Evolutionary conservation across 106 monocot species (phyloP), one percentile per base, ranked within the genome.

Genomic region (Allium sativum): DNA sequence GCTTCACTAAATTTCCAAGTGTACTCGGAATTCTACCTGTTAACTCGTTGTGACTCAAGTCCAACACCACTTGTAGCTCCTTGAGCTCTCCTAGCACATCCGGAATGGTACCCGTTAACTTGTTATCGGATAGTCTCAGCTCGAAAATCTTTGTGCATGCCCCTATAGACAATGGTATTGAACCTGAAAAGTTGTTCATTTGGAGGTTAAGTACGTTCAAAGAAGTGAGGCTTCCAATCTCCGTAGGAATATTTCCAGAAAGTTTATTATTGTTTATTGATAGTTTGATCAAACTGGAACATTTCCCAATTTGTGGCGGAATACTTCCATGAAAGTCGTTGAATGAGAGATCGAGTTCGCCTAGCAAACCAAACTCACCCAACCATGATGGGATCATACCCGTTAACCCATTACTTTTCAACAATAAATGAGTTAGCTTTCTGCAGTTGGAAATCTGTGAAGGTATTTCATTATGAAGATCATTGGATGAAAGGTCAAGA

Each of bases 281-380:
- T 43, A 95, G 79, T 70, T 82, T 90, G 40, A 95, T 76, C 1
- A 95, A 68, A 19, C 62, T 17, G 15, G 77, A 80, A 67, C 86
- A 90, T 52, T 60, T 74, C 3, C 90, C 90, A 17, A 95, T 21
- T 66, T 85, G 90, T 8, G 66, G 56, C 3, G 95, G 87, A 19
- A 95, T 45, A 7, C 59, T 43, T 7, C 95, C 95, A 46, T 53
- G 68, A 40, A 95, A 70, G 31, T 16, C 16, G 53, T 95, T 95
- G 62, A 62, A 87, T 0, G 95, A 95, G 0, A 95, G 65, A 65
- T 95, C 90, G 40, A 95, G 79, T 58, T 90, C 90, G 15, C 95
- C 90, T 9, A 95, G 86, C 9, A 70, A 79, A 9, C 14, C 12
- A 45, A 90, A 61, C 56, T 51, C 73, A 40, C 90, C 87, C 0